Conservation (phyloP, 768 basidiomycete species). For the Austroboletus eburneus region DNA sequence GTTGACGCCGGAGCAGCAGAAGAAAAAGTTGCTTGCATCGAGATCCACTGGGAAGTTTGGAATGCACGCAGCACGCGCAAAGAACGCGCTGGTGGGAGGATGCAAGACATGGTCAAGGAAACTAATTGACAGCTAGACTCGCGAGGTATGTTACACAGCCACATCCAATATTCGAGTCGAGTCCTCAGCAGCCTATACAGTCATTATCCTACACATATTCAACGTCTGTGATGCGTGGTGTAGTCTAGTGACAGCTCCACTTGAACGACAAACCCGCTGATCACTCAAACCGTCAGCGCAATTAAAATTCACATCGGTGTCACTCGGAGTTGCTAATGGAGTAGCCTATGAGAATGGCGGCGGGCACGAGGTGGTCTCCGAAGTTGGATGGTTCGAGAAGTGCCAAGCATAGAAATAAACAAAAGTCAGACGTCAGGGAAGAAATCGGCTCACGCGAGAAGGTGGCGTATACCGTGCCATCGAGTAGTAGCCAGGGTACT, state of each 20-base stretch:
- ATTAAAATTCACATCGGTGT: no score
- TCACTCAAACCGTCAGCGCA: no score
- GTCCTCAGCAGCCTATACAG: no score
- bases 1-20: neutral
- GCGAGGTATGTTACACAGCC: constrained; percentile 16
- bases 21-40: constrained; percentile 10
- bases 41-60: constrained; percentile 17
- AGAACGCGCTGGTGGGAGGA: constrained; percentile 19
- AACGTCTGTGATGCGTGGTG: no score
- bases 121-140: neutral
- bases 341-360: no score
- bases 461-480: no score
- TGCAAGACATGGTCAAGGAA: constrained; percentile 17
- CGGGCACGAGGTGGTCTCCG: no score
- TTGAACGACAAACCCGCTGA: no score
- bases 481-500: no score
- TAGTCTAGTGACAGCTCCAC: neutral
- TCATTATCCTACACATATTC: no score
- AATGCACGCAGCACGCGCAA: constrained; percentile 13
- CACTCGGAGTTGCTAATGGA: no score
- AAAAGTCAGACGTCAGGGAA: neutral
- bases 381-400: no score
- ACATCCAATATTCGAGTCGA: constrained; percentile 5
- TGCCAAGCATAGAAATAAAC: neutral
- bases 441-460: neutral